phyloP scores from a whole-genome alignment of 2,329 filamentous ascomycete species.

The Fusarium euwallaceae region DNA sequence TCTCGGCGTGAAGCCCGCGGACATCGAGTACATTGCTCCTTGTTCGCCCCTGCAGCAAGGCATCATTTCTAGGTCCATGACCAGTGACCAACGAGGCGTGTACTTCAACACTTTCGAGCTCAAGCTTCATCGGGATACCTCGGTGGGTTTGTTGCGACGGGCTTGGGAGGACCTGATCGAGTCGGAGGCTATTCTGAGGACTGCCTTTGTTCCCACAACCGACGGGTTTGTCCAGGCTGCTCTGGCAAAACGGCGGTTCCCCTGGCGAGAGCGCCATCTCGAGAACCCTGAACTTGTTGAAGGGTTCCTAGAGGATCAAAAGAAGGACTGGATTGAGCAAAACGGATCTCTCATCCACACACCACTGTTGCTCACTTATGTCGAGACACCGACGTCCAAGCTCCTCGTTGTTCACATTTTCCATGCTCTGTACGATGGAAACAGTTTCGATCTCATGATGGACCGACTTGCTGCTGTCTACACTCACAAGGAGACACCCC shows the following conservation, averaged over 20 bases:
- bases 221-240: slow-evolving; percentile 85
- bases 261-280: slow-evolving; percentile 59
- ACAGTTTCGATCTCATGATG: slow-evolving; percentile 79
- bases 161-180: slow-evolving; percentile 71
- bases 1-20: slow-evolving; percentile 62
- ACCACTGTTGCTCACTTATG: slow-evolving; percentile 49
- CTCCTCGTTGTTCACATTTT: slow-evolving; percentile 78
- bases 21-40: slow-evolving; percentile 81
- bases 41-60: slow-evolving; percentile 90
- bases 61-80: slow-evolving; percentile 80
- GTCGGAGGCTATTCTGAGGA: slow-evolving; percentile 75
- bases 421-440: slow-evolving; percentile 89
- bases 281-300: slow-evolving; percentile 49
- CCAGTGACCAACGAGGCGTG: slow-evolving; percentile 63
- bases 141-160: slow-evolving; percentile 60
- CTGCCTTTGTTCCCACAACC: slow-evolving; percentile 77
- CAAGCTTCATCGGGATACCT: slow-evolving; percentile 59
- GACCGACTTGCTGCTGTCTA: slow-evolving; percentile 60
- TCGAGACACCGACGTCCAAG: slow-evolving; percentile 59
- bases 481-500: slow-evolving; percentile 27
- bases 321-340: slow-evolving; percentile 64
- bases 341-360: slow-evolving; percentile 55
- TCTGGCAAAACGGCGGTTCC: slow-evolving; percentile 56
- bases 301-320: slow-evolving; percentile 51
- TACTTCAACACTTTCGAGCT: slow-evolving; percentile 87